A percentile compares a stretch with the other conserved stretches of the same genome.
Conservation (phyloP, 352 stramenopile genomes). For the Phytophthora kernoviae region DNA sequence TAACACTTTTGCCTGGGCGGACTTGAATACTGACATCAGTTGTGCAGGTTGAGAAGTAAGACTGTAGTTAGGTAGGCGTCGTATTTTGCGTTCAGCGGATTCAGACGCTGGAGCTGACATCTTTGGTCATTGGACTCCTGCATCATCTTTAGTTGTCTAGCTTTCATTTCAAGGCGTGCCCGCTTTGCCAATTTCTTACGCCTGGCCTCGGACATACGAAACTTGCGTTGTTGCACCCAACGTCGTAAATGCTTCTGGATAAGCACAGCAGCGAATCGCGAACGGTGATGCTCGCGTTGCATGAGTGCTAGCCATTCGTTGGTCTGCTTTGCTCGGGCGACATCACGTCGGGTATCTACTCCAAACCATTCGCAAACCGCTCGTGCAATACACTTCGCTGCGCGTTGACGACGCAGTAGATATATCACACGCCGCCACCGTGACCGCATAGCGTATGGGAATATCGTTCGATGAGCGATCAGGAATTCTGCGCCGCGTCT, state of each 20-base stretch:
- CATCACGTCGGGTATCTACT: slow-evolving; percentile 14
- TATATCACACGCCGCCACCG: slow-evolving; percentile 31
- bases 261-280: slow-evolving; percentile 22
- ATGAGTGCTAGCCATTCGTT: slow-evolving; percentile 35
- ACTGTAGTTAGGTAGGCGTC: slow-evolving; percentile 1
- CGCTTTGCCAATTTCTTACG: slow-evolving; percentile 37
- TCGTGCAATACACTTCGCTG: slow-evolving; percentile 18
- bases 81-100: slow-evolving; percentile 1
- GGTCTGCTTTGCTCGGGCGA: slow-evolving; percentile 15
- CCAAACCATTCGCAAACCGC: slow-evolving; percentile 28
- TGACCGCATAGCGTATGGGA: slow-evolving; percentile 44
- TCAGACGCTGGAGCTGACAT: background rate
- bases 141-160: slow-evolving; percentile 3
- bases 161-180: slow-evolving; percentile 36
- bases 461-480: slow-evolving; percentile 46
- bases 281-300: slow-evolving; percentile 24
- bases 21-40: slow-evolving; percentile 14
- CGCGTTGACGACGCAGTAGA: slow-evolving; percentile 26
- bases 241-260: slow-evolving; percentile 58
- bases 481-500: slow-evolving; percentile 51
- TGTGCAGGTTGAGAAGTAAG: slow-evolving; percentile 13
- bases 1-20: slow-evolving; percentile 9
- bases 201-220: slow-evolving; percentile 28
- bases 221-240: slow-evolving; percentile 57
- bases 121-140: slow-evolving; percentile 4